Evolutionary conservation across 306 rosid genomes (phyloP), one percentile per base, ranked within the genome.

Genomic region (Aeschynomene evenia): DNA sequence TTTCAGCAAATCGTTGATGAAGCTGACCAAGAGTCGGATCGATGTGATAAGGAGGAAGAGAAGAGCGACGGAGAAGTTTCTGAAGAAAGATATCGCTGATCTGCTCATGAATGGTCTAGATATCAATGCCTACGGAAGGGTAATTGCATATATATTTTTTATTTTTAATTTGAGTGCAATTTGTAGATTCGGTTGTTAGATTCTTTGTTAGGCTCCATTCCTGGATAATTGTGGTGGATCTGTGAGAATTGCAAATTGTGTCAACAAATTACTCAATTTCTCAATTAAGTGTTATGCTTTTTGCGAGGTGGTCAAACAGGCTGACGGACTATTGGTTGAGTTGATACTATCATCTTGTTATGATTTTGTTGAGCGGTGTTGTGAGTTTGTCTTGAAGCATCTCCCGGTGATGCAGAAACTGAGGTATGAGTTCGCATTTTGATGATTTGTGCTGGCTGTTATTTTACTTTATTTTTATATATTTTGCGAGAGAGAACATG

Each of bases 31-130:
- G 66, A 83, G 68, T 71, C 89, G 97, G 70, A 91, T 95, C 85
- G 91, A 95, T 77, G 93, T 79, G 72, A 84, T 87, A 45, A 78
- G 88, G 80, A 85, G 99, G 80, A 95, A 91, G 96, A 85, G 91
- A 82, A 91, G 80, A 71, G 99, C 97, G 28, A 84, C 95, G 8
- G 92, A 89, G 91, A 95, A 89, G 85, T 91, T 91, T 82, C 70
- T 95, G 54, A 91, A 80, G 87, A 84, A 89, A 72, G 99, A 95
- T 31, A 80, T 95, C 5, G 97, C 91, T 70, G 97, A 95, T 86
- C 91, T 95, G 43, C 88, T 95, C 9, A 61, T 76, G 4, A 85
- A 80, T 67, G 95, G 96, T 39, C 78, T 84, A 4, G 99, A 91
- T 62, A 75, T 87, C 50, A 91, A 89, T 85, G 99, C 99, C 20